Evolutionary conservation across 768 basidiomycete genomes (phyloP).

Genomic region (Naganishia randhawae): DNA sequence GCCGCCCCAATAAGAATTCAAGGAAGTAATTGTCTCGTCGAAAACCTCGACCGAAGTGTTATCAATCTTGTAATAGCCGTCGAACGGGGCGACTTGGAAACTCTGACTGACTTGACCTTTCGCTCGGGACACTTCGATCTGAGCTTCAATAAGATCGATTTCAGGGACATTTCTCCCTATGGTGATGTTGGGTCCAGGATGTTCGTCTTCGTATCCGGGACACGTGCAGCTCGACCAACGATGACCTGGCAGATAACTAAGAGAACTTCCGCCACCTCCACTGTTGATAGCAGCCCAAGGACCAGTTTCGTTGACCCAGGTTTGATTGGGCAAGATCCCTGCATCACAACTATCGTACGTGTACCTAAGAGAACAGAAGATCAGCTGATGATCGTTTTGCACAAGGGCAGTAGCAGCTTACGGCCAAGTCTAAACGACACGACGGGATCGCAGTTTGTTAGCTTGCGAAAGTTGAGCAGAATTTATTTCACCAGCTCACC

Average conservation of each 20-base stretch:
- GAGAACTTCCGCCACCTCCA: slow-evolving; percentile 38
- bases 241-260: slow-evolving; percentile 51
- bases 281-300: slow-evolving; percentile 45
- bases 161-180: slow-evolving; percentile 77
- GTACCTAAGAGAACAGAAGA: slow-evolving; percentile 29
- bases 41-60: slow-evolving; percentile 44
- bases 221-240: slow-evolving; percentile 74
- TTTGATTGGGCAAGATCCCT: slow-evolving; percentile 46
- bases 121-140: slow-evolving; percentile 63
- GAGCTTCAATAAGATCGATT: slow-evolving; percentile 86
- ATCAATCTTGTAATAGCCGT: slow-evolving; percentile 54
- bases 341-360: slow-evolving; percentile 48
- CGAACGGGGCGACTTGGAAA: slow-evolving; percentile 66
- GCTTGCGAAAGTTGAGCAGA: neutral
- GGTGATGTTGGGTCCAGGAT: slow-evolving; percentile 73
- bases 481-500: neutral
- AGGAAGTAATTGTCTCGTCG: slow-evolving; percentile 50
- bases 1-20: slow-evolving; percentile 50
- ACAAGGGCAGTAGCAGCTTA: neutral
- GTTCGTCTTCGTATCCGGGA: slow-evolving; percentile 62
- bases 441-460: neutral
- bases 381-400: neutral
- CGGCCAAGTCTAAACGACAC: slow-evolving; percentile 24
- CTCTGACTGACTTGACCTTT: slow-evolving; percentile 62
- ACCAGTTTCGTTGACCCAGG: slow-evolving; percentile 38